Conservation (phyloP, 2,329 filamentous ascomycete genomes). For the Cytospora chrysosperma region DNA sequence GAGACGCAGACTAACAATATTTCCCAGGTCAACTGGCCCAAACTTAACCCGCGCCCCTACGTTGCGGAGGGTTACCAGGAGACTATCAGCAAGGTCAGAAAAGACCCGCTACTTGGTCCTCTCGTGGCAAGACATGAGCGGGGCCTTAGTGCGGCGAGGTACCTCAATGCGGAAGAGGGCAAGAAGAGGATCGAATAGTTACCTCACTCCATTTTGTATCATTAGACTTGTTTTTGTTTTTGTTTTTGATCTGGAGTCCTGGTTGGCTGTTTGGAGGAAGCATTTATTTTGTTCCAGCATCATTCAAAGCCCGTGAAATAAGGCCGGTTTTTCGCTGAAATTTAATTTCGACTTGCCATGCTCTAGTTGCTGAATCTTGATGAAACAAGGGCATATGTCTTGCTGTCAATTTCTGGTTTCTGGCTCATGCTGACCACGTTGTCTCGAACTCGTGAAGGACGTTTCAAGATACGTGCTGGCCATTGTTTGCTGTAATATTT, state of each 20-base stretch:
- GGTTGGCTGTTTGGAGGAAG: not conserved
- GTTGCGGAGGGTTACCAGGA: slow-evolving; percentile 87
- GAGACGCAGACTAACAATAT: slow-evolving; percentile 22
- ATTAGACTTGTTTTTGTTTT: slow-evolving; percentile 12
- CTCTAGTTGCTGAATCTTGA: not conserved
- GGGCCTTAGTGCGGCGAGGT: slow-evolving; percentile 77
- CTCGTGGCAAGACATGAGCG: slow-evolving; percentile 75
- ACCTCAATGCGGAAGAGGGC: slow-evolving; percentile 88
- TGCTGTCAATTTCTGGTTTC: not conserved
- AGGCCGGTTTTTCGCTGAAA: not conserved
- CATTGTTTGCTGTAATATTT: not conserved
- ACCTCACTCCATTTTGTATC: not conserved
- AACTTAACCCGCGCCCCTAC: slow-evolving; percentile 84
- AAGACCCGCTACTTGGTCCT: slow-evolving; percentile 76
- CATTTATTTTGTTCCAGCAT: not conserved
- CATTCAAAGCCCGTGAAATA: not conserved
- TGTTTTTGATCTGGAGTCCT: not conserved
- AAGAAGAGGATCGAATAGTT: slow-evolving; percentile 93
- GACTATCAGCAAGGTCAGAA: slow-evolving; percentile 76
- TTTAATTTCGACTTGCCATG: not conserved
- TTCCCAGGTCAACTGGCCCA: slow-evolving; percentile 94
- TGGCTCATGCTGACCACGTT: not conserved
- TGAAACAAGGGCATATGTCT: not conserved
- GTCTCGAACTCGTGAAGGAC: not conserved
- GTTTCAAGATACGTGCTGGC: not conserved